Evolutionary conservation across 352 stramenopile species (phyloP).

Genomic region (Elongisporangium senticosum): DNA sequence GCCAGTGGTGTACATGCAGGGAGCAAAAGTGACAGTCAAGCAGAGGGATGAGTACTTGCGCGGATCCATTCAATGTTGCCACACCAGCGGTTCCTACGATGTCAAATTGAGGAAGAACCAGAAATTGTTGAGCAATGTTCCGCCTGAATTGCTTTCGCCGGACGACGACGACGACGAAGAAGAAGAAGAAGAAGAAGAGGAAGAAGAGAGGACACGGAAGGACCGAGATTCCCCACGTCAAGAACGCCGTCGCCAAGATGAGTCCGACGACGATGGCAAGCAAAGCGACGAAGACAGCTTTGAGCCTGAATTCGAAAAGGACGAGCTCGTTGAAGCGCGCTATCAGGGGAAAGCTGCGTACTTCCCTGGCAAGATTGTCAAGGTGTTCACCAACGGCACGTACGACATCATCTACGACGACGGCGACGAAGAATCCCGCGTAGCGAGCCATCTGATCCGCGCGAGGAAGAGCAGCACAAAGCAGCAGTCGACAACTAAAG

Average conservation of each 20-base stretch:
- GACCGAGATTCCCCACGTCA: slow-evolving; percentile 1
- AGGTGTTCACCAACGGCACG: slow-evolving; percentile 40
- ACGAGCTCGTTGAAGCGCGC: slow-evolving; percentile 54
- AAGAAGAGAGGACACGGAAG: slow-evolving; percentile 1
- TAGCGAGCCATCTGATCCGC: slow-evolving; percentile 41
- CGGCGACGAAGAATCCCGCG: slow-evolving; percentile 55
- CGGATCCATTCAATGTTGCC: slow-evolving; percentile 29
- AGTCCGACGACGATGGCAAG: slow-evolving; percentile 6
- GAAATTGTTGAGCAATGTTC: slow-evolving; percentile 28
- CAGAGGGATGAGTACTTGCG: slow-evolving; percentile 50
- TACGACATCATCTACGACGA: slow-evolving; percentile 74
- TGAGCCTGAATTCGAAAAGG: slow-evolving; percentile 44
- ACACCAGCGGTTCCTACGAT: slow-evolving; percentile 52
- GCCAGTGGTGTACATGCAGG: slow-evolving; percentile 26
- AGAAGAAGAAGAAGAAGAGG: slow-evolving; percentile 1
- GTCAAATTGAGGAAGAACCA: slow-evolving; percentile 22
- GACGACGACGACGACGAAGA: slow-evolving; percentile 24
- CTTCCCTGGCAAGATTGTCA: slow-evolving; percentile 44
- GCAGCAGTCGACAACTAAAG: slow-evolving; percentile 5
- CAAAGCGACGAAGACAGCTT: slow-evolving; percentile 27
- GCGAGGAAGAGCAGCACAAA: not conserved
- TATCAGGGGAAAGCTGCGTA: slow-evolving; percentile 48
- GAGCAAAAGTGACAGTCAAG: slow-evolving; percentile 42
- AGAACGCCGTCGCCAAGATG: slow-evolving; percentile 1
- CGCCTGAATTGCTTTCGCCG: slow-evolving; percentile 33